Percentiles rank a stretch among this genome's conserved stretches.
Conservation (phyloP, 768 basidiomycete species). For the Termitomyces eurrhizus region DNA sequence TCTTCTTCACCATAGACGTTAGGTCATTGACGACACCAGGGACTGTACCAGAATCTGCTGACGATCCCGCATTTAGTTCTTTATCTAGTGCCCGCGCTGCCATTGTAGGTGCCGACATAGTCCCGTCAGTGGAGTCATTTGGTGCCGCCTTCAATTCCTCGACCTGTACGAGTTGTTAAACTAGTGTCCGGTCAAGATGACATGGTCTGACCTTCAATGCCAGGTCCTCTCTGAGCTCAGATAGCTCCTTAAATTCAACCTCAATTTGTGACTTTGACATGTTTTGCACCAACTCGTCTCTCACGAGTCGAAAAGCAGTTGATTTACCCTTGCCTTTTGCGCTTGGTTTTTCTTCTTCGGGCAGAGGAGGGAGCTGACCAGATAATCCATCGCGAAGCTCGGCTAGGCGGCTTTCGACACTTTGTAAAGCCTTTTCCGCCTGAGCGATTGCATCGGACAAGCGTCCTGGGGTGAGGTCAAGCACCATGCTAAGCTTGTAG, state of each 20-base stretch:
- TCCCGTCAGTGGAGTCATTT: slow-evolving; percentile 40
- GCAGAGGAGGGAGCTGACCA: slow-evolving; percentile 30
- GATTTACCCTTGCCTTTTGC: slow-evolving; percentile 74
- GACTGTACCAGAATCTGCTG: slow-evolving; percentile 29
- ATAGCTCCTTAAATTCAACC: slow-evolving; percentile 74
- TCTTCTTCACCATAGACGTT: slow-evolving; percentile 87
- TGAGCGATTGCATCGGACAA: slow-evolving; percentile 80
- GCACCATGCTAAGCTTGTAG: slow-evolving; percentile 90
- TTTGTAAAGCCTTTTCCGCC: slow-evolving; percentile 74
- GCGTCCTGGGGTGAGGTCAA: slow-evolving; percentile 84
- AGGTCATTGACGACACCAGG: slow-evolving; percentile 69
- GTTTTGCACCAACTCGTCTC: slow-evolving; percentile 54
- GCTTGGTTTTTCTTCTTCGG: slow-evolving; percentile 32
- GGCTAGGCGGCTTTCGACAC: slow-evolving; percentile 66
- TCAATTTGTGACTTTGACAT: slow-evolving; percentile 75
- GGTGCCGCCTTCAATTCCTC: slow-evolving; percentile 88
- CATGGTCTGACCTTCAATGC: slow-evolving; percentile 63
- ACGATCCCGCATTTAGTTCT: slow-evolving; percentile 51
- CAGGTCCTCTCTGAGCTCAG: slow-evolving; percentile 74
- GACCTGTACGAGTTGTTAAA: slow-evolving; percentile 45
- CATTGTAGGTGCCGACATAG: slow-evolving; percentile 60
- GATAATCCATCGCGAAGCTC: slow-evolving; percentile 50
- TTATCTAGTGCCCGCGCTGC: slow-evolving; percentile 69
- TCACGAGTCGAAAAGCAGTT: slow-evolving; percentile 35
- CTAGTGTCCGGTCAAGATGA: neutral